Evolutionary conservation across 768 basidiomycete genomes (phyloP).

Genomic region (Flagelloscypha sp.): DNA sequence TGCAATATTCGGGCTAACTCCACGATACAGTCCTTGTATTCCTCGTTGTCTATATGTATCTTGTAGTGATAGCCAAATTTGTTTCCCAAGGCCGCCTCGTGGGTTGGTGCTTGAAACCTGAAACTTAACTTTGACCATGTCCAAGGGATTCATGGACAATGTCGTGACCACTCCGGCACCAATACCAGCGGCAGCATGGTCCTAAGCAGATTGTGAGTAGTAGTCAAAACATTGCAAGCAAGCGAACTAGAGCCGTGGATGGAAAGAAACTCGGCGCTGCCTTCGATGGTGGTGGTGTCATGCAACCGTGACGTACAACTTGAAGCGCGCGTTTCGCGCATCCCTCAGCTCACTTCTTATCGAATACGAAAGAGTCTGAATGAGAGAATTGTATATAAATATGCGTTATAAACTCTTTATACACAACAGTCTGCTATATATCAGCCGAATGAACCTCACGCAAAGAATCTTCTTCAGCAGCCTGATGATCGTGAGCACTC

Average conservation of each 20-base stretch:
- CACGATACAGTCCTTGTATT: constrained; percentile 82
- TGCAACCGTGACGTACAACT: too few species aligned
- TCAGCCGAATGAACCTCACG: too few species aligned
- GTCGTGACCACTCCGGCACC: constrained; percentile 90
- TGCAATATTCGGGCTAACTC: constrained; percentile 82
- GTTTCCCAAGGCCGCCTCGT: constrained; percentile 52
- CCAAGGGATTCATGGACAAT: constrained; percentile 94
- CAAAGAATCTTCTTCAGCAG: too few species aligned
- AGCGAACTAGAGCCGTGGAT: constrained; percentile 38
- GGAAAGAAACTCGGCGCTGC: constrained; percentile 50
- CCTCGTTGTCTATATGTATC: constrained; percentile 72
- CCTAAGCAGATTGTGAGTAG: constrained; percentile 35
- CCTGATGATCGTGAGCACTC: too few species aligned
- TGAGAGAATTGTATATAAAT: too few species aligned
- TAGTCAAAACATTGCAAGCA: not conserved
- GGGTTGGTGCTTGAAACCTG: constrained; percentile 74
- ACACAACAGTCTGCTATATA: too few species aligned
- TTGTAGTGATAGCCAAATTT: constrained; percentile 68
- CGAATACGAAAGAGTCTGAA: too few species aligned
- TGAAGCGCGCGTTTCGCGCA: too few species aligned
- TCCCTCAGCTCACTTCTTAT: too few species aligned
- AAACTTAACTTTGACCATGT: constrained; percentile 89
- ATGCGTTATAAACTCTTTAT: too few species aligned
- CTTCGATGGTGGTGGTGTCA: too few species aligned
- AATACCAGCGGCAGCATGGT: constrained; percentile 91